Conservation (phyloP, 148 eudicot species). For the Vaccinium vitisidaea region DNA sequence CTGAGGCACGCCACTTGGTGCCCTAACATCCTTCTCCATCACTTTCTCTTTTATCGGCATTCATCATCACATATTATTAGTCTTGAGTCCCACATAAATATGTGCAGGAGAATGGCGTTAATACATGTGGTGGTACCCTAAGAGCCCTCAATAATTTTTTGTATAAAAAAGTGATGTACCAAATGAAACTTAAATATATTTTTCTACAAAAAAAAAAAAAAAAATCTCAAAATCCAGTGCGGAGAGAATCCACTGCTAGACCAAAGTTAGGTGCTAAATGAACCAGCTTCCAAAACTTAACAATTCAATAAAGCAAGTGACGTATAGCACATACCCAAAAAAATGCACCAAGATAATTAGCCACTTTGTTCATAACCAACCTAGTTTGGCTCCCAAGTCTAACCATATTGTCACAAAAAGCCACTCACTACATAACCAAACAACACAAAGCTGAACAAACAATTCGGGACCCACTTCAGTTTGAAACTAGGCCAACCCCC, state of each 20-base stretch:
- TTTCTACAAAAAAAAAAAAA: too few species aligned
- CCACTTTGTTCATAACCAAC: background rate
- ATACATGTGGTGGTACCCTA: too few species aligned
- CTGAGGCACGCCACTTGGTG: too few species aligned
- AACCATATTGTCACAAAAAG: background rate
- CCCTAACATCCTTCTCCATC: too few species aligned
- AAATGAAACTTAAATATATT: too few species aligned
- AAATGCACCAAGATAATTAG: background rate
- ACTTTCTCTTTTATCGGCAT: too few species aligned
- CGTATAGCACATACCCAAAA: background rate
- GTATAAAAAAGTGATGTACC: too few species aligned
- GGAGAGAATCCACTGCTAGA: background rate
- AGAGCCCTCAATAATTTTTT: too few species aligned
- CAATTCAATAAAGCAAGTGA: background rate
- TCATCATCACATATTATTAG: too few species aligned
- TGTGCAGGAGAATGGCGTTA: too few species aligned
- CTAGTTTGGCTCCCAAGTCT: background rate
- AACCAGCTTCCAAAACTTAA: background rate
- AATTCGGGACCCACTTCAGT: background rate
- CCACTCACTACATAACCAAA: background rate
- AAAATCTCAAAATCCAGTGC: too few species aligned
- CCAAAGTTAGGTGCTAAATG: background rate
- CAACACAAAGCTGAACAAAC: background rate
- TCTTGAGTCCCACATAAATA: too few species aligned
- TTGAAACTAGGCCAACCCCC: background rate